Evolutionary conservation across 2,329 filamentous ascomycete species (phyloP).

Genomic region (Colletotrichum lindemuthianum): DNA sequence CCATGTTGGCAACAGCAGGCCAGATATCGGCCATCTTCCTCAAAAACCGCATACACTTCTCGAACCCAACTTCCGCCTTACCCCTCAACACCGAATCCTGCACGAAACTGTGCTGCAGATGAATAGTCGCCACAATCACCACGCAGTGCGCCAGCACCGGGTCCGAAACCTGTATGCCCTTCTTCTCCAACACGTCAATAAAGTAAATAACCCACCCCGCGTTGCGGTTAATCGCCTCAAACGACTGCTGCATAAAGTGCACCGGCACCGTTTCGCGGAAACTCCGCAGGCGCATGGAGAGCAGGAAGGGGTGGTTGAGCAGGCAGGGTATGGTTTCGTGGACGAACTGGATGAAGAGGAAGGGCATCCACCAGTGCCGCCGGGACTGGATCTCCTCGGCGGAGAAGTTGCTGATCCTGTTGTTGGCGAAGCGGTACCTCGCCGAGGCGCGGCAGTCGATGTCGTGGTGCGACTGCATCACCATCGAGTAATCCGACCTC

Average conservation of each 20-base stretch:
- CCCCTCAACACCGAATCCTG: slow-evolving; percentile 37
- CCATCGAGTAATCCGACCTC: slow-evolving; percentile 62
- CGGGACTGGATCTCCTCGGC: slow-evolving; percentile 53
- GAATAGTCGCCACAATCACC: slow-evolving; percentile 63
- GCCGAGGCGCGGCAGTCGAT: slow-evolving; percentile 61
- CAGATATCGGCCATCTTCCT: slow-evolving; percentile 39
- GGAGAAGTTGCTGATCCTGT: slow-evolving; percentile 55
- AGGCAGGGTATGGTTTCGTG: slow-evolving; percentile 64
- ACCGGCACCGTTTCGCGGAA: slow-evolving; percentile 63
- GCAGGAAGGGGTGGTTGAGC: slow-evolving; percentile 63
- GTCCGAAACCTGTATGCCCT: slow-evolving; percentile 52
- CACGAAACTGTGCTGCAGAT: slow-evolving; percentile 63
- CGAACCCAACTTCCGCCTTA: slow-evolving; percentile 41
- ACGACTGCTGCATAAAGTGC: slow-evolving; percentile 63
- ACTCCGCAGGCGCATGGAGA: slow-evolving; percentile 62
- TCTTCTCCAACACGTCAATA: slow-evolving; percentile 56
- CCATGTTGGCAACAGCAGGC: slow-evolving; percentile 41
- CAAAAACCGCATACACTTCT: slow-evolving; percentile 43
- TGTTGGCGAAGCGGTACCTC: slow-evolving; percentile 60
- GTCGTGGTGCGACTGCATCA: slow-evolving; percentile 60
- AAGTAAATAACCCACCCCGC: slow-evolving; percentile 64
- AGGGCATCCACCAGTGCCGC: slow-evolving; percentile 63
- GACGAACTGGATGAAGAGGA: slow-evolving; percentile 61
- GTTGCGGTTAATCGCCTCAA: slow-evolving; percentile 60
- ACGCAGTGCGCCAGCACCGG: slow-evolving; percentile 54